Conservation (phyloP, 1,284 basidiomycete species). For the Apiotrichum gamsii region DNA sequence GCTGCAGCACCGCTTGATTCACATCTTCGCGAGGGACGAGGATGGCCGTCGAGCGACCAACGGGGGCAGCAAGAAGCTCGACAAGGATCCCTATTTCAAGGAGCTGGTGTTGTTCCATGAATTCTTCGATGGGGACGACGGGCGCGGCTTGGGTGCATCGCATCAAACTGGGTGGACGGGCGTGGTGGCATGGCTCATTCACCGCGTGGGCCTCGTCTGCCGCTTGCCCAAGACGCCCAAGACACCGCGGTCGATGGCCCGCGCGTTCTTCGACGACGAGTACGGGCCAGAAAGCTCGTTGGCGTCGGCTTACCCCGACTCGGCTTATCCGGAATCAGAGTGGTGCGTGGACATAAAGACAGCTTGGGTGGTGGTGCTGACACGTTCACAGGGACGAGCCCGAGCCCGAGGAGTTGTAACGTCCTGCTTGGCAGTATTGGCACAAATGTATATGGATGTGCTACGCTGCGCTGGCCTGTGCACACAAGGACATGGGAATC, state of each 20-base stretch:
- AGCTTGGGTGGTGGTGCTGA: too few species aligned
- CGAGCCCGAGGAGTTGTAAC: slow-evolving; percentile 37
- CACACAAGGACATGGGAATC: too few species aligned
- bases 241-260: slow-evolving; percentile 56
- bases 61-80: slow-evolving; percentile 78
- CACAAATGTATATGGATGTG: too few species aligned
- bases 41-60: slow-evolving; percentile 83
- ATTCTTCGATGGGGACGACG: slow-evolving; percentile 94
- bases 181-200: slow-evolving; percentile 77
- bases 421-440: too few species aligned
- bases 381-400: slow-evolving; percentile 21
- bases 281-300: slow-evolving; percentile 28
- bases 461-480: too few species aligned
- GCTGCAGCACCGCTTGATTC: slow-evolving; percentile 91
- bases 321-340: slow-evolving; percentile 36
- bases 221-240: slow-evolving; percentile 79
- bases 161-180: slow-evolving; percentile 98
- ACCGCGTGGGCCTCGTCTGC: slow-evolving; percentile 74
- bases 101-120: slow-evolving; percentile 59
- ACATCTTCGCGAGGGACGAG: slow-evolving; percentile 86
- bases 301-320: slow-evolving; percentile 42
- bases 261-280: slow-evolving; percentile 84
- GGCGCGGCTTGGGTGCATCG: slow-evolving; percentile 85
- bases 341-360: background rate
- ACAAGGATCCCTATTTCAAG: slow-evolving; percentile 90